Evolutionary conservation across 805 yeast genomes (phyloP).

Genomic region (Lipomyces starkeyi): DNA sequence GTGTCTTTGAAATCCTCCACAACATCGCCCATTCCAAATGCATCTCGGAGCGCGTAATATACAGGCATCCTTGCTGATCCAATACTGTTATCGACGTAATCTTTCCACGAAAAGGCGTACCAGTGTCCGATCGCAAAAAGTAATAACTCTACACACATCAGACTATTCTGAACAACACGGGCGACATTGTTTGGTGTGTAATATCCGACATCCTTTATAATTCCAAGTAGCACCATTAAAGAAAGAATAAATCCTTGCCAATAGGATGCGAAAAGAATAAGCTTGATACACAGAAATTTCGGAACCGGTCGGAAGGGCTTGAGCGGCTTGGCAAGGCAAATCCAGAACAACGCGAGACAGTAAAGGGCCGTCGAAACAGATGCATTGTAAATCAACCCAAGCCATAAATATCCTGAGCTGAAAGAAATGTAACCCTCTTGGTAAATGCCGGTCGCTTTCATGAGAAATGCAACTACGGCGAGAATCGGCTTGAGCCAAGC

Average conservation of each 20-base stretch:
- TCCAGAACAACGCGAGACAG: constrained; percentile 90
- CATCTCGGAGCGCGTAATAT: constrained; percentile 72
- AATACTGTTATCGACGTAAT: constrained; percentile 69
- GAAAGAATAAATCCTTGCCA: constrained; percentile 84
- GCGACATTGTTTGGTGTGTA: constrained; percentile 53
- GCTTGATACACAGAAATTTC: constrained; percentile 82
- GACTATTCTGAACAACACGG: constrained; percentile 71
- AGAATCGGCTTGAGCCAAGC: constrained; percentile 92
- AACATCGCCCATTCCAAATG: constrained; percentile 77
- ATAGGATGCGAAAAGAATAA: constrained; percentile 95
- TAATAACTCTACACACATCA: constrained; percentile 81
- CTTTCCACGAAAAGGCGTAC: constrained; percentile 78
- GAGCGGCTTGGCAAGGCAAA: constrained; percentile 78
- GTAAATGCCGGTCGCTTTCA: constrained; percentile 57
- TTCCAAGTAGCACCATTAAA: constrained; percentile 47
- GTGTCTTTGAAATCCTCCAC: constrained; percentile 76
- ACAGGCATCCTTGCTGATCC: constrained; percentile 71
- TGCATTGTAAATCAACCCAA: constrained; percentile 72
- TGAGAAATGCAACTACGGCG: constrained; percentile 59
- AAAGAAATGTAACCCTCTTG: constrained; percentile 57
- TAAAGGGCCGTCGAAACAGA: constrained; percentile 84
- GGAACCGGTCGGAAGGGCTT: constrained; percentile 86
- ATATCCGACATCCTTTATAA: constrained; percentile 45
- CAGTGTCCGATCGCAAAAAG: constrained; percentile 90
- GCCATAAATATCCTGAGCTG: constrained; percentile 63